A percentile compares a stretch with the other conserved stretches of the same genome.
phyloP scores from a whole-genome alignment of 2,329 filamentous ascomycete genomes.

The Fusarium sp. region DNA sequence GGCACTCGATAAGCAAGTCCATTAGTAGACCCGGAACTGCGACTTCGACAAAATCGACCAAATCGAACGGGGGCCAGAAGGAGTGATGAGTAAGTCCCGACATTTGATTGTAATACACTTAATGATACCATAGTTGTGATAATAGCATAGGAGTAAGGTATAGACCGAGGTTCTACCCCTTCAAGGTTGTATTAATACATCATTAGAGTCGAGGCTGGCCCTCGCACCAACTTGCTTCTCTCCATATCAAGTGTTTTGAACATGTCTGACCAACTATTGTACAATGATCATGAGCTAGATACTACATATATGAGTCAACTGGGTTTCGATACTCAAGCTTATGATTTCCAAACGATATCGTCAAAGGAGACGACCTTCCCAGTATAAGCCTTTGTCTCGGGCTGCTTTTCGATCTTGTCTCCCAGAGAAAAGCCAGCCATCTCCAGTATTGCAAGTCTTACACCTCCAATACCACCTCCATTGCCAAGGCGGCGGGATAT shows the following conservation, averaged over 20 bases:
- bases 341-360: conserved; percentile 52
- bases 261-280: not conserved
- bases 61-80: conserved; percentile 35
- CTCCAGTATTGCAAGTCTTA: conserved; percentile 54
- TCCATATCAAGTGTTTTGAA: not conserved
- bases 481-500: conserved; percentile 47
- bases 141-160: not conserved
- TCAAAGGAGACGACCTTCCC: conserved; percentile 55
- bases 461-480: conserved; percentile 55
- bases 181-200: conserved; percentile 7
- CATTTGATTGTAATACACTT: not conserved
- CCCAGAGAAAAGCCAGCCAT: conserved; percentile 53
- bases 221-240: not conserved
- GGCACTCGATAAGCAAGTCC: conserved; percentile 53
- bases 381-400: conserved; percentile 52
- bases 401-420: conserved; percentile 50
- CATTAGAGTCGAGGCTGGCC: not conserved
- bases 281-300: not conserved
- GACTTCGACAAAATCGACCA: conserved; percentile 49
- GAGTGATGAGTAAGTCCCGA: conserved; percentile 10
- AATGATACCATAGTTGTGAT: conserved; percentile 18
- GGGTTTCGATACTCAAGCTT: not conserved
- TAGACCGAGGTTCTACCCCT: not conserved
- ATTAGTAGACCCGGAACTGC: conserved; percentile 56
- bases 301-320: not conserved